Percentiles rank a stretch among this genome's conserved stretches.
Evolutionary conservation across 139 green algal species (phyloP).

Genomic region (Tetradesmus obliquus): DNA sequence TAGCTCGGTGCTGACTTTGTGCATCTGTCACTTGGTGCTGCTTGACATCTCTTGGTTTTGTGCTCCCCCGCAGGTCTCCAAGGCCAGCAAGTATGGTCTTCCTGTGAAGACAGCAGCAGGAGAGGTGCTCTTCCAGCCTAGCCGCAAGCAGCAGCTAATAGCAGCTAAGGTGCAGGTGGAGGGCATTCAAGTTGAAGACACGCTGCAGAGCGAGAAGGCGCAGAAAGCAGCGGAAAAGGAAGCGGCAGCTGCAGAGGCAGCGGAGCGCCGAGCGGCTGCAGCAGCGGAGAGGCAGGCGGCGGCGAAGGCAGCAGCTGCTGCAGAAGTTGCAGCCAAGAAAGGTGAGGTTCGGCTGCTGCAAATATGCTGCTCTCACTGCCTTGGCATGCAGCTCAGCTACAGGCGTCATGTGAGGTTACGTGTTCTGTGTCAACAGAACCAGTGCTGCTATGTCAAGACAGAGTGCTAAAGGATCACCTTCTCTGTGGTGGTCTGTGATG

Average conservation of each 20-base stretch:
- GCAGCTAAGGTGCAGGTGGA: constrained; percentile 49
- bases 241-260: constrained; percentile 26
- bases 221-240: constrained; percentile 36
- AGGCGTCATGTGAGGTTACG: too few species aligned
- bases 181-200: constrained; percentile 66
- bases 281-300: background rate
- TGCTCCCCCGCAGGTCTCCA: background rate
- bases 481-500: too few species aligned
- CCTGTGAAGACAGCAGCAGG: constrained; percentile 71
- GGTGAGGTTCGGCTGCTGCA: background rate
- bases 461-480: too few species aligned
- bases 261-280: background rate
- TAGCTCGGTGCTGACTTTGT: too few species aligned
- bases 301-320: background rate
- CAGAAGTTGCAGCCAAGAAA: background rate
- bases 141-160: constrained; percentile 9
- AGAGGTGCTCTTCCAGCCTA: constrained; percentile 57
- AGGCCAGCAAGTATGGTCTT: constrained; percentile 48
- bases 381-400: too few species aligned
- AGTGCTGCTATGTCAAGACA: too few species aligned
- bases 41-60: background rate
- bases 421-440: too few species aligned
- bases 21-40: too few species aligned
- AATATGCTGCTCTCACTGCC: too few species aligned
- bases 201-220: constrained; percentile 52